Evolutionary conservation across 371 early-diverging fungal genomes (phyloP), one percentile per base, ranked within the genome.

Genomic region (Rhizopus microsporus): DNA sequence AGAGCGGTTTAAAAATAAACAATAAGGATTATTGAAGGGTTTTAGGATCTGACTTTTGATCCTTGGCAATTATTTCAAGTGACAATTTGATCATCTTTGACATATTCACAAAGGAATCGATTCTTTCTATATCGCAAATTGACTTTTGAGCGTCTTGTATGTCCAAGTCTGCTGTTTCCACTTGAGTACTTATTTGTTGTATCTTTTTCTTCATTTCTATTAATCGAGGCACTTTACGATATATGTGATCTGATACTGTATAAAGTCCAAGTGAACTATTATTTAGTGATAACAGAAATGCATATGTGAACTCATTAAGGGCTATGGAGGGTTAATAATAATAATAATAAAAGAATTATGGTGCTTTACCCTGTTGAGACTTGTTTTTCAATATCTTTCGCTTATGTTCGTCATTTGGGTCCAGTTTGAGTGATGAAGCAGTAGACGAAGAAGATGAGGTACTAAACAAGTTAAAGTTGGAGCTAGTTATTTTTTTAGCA

Each of bases 221-320:
- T 29, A 73, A 48, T n/a, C 53, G 51, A 17, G 76, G 73, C 16
- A 72, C 71, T 64, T 63, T 70, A 7, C 69, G 65, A 38, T 71
- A 69, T 12, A 76, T 68, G 57, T 76, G 76, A 7, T 76, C 76
- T 15, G 61, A 58, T 38, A 76, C 60, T 34, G 68, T 60, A 44
- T 66, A 68, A 23, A 76, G 59, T 13, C 71, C 66, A 23, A 71
- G n/a, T 3, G 76, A 70, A 15, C 69, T 58, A 38, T 70, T 73
- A 40, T 76, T 76, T 6, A 76, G 44, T 3, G 69, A 58, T 17
- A 68, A 43, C 49, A 68, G 51, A 4, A 71, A 44, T 5, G 63
- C 46, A 7, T 53, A 46, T 2, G 51, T 47, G 15, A 66, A 60
- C 8, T 51, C 62, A 38, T 58, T 51, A 3, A 39, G n/a, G 23